Conservation (phyloP, 106 monocot genomes). For the Cymbidium sinense region DNA sequence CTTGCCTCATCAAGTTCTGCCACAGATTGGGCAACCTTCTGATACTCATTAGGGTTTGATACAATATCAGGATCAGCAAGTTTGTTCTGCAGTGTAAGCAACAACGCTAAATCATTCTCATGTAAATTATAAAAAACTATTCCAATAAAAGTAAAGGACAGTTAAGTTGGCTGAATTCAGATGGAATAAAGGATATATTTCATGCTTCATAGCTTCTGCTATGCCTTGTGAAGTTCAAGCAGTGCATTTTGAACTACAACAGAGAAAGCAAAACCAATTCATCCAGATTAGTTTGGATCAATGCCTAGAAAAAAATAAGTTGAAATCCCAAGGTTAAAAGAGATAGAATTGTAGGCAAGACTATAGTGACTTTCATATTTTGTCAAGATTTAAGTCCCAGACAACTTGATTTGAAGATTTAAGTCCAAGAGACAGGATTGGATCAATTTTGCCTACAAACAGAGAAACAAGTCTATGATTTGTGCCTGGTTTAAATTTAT, state of each 20-base stretch:
- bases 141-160: background rate
- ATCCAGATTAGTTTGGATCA: too few species aligned
- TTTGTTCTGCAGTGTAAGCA: constrained; percentile 53
- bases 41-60: constrained; percentile 90
- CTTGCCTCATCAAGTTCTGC: constrained; percentile 85
- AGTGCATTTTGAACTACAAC: background rate
- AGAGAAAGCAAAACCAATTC: background rate
- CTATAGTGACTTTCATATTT: too few species aligned
- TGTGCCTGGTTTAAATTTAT: too few species aligned
- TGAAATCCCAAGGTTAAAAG: too few species aligned
- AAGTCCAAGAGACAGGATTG: too few species aligned
- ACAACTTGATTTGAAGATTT: too few species aligned
- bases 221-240: background rate
- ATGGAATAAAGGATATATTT: constrained; percentile 1
- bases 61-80: constrained; percentile 95
- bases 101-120: background rate
- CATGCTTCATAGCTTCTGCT: background rate
- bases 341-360: too few species aligned
- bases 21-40: constrained; percentile 91
- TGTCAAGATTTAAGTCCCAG: too few species aligned
- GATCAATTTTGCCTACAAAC: too few species aligned
- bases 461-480: too few species aligned
- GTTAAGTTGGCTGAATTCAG: background rate
- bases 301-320: too few species aligned
- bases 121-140: background rate